These are phyloP conservation scores for Andalucia godoyi DNA, from an alignment of 78 protist species.

Conservation along the genomic window DNA sequence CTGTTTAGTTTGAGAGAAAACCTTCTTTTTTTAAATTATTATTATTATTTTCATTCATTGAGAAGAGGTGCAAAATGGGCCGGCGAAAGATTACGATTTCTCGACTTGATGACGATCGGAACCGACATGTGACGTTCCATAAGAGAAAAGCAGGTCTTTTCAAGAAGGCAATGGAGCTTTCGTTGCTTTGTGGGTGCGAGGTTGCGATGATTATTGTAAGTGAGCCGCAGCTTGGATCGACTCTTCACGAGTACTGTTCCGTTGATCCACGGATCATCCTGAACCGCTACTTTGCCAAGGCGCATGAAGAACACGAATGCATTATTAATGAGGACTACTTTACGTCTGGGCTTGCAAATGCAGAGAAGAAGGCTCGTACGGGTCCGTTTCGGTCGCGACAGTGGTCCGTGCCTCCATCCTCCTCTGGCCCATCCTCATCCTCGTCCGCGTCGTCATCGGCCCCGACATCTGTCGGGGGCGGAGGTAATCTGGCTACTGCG, in stretches of 20 bases:
- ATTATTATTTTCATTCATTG: background rate
- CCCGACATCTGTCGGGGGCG: too few species aligned
- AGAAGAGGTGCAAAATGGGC: constrained; percentile 34
- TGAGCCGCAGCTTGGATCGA: constrained; percentile 6
- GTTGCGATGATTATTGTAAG: constrained; percentile 55
- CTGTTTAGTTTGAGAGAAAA: background rate
- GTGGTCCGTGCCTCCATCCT: too few species aligned
- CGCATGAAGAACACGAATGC: constrained; percentile 1
- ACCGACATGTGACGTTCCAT: constrained; percentile 39
- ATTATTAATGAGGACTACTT: background rate
- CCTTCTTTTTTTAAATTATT: background rate
- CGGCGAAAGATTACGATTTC: constrained; percentile 9
- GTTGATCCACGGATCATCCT: background rate
- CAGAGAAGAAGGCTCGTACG: too few species aligned
- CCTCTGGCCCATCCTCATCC: too few species aligned
- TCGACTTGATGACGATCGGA: constrained; percentile 7
- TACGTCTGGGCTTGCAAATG: too few species aligned
- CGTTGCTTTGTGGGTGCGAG: constrained; percentile 61
- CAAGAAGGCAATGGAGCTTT: constrained; percentile 74
- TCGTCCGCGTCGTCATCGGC: too few species aligned
- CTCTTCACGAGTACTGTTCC: background rate
- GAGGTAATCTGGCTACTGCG: too few species aligned
- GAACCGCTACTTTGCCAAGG: background rate
- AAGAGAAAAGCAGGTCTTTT: constrained; percentile 69
- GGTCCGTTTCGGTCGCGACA: too few species aligned